Evolutionary conservation across 257 asterid genomes (phyloP).

Genomic region (Scutellaria barbata): DNA sequence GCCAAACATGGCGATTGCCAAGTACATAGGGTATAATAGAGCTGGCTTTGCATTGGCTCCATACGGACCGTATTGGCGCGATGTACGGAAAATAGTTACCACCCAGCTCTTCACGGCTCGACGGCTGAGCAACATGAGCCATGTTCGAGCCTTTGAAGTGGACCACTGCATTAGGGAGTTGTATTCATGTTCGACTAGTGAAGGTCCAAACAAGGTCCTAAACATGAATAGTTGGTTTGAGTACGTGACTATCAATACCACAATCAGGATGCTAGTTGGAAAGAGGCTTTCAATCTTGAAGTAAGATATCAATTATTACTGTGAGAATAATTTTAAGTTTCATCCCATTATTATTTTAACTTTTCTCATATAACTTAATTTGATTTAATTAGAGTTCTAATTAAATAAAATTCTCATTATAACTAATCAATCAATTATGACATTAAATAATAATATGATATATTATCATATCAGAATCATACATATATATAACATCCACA

Average conservation of each 20-base stretch:
- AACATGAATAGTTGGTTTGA: conserved; percentile 44
- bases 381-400: too few species aligned
- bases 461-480: too few species aligned
- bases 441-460: too few species aligned
- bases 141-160: conserved; percentile 47
- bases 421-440: too few species aligned
- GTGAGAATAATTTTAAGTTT: too few species aligned
- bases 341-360: too few species aligned
- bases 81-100: conserved; percentile 53
- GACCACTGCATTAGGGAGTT: conserved; percentile 39
- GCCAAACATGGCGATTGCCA: conserved; percentile 42
- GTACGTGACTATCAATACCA: conserved; percentile 45
- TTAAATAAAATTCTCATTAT: too few species aligned
- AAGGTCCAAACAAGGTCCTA: not conserved
- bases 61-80: conserved; percentile 65
- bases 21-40: conserved; percentile 44
- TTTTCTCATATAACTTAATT: too few species aligned
- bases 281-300: conserved; percentile 35
- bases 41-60: conserved; percentile 48
- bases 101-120: conserved; percentile 46
- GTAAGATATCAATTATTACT: too few species aligned
- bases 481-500: too few species aligned
- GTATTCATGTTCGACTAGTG: conserved; percentile 12
- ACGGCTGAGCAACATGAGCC: conserved; percentile 47
- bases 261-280: conserved; percentile 48